Conservation (phyloP, 257 asterid species). For the Nicotiana knightiana region DNA sequence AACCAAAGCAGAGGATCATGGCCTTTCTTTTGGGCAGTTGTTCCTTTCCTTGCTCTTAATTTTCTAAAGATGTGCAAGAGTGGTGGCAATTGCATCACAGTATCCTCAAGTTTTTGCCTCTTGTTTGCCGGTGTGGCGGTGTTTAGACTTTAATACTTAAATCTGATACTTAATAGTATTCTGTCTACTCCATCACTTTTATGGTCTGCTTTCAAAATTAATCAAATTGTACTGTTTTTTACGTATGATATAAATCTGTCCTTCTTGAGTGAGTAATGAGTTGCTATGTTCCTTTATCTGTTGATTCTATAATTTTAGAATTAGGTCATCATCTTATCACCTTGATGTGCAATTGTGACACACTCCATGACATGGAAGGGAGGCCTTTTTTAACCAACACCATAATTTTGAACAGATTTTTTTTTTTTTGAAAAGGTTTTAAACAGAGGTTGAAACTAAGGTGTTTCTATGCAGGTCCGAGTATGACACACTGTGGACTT, state of each 20-base stretch:
- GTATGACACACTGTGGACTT: constrained; percentile 94
- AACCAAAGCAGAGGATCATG: background rate
- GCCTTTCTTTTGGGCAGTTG: background rate
- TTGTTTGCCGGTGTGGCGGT: background rate
- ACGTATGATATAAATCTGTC: background rate
- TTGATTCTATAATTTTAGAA: background rate
- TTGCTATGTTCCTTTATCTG: background rate
- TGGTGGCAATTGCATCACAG: background rate
- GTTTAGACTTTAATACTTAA: background rate
- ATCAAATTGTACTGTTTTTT: background rate
- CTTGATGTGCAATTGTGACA: background rate
- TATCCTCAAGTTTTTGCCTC: background rate
- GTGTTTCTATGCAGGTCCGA: constrained; percentile 56
- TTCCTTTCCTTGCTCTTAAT: background rate
- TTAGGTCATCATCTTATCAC: background rate
- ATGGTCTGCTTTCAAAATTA: background rate
- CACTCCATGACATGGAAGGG: background rate
- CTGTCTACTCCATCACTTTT: background rate
- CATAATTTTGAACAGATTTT: background rate
- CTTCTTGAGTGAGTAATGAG: background rate
- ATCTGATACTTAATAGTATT: background rate
- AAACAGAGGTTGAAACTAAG: background rate
- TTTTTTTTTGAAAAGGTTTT: background rate
- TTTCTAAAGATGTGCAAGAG: background rate
- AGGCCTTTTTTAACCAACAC: background rate